Evolutionary conservation across 306 rosid species (phyloP).

Genomic region (Comarum palustre): DNA sequence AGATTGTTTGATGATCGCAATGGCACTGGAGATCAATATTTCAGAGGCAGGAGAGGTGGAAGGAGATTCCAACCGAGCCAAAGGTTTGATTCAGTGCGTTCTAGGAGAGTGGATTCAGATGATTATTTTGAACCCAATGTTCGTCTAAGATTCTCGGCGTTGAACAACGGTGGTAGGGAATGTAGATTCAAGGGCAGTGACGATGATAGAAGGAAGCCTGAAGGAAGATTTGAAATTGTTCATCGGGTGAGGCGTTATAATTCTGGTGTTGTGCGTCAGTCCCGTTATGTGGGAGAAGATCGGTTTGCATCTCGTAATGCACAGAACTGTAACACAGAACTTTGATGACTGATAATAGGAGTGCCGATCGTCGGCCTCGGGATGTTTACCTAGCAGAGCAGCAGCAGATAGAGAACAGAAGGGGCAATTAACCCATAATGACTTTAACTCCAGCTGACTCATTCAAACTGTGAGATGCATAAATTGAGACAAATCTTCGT

Average conservation of each 20-base stretch:
- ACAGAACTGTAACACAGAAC: slow-evolving; percentile 22
- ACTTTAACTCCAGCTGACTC: slow-evolving; percentile 6
- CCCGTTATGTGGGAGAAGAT: slow-evolving; percentile 26
- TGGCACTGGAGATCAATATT: slow-evolving; percentile 19
- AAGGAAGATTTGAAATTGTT: slow-evolving; percentile 19
- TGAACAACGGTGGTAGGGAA: slow-evolving; percentile 20
- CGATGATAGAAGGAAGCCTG: slow-evolving; percentile 31
- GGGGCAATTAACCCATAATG: slow-evolving; percentile 18
- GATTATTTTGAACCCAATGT: slow-evolving; percentile 26
- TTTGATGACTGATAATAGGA: slow-evolving; percentile 17
- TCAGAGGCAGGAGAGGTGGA: slow-evolving; percentile 33
- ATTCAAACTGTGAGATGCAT: slow-evolving; percentile 5
- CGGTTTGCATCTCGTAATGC: slow-evolving; percentile 26
- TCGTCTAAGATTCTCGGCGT: slow-evolving; percentile 24
- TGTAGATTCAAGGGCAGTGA: slow-evolving; percentile 29
- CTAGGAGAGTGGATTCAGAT: slow-evolving; percentile 28
- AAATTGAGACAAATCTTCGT: slow-evolving; percentile 5
- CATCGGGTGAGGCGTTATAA: slow-evolving; percentile 26
- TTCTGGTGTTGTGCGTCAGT: slow-evolving; percentile 29
- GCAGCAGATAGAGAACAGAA: slow-evolving; percentile 13
- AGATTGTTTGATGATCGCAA: slow-evolving; percentile 33
- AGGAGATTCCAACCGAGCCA: slow-evolving; percentile 28
- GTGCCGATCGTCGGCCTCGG: slow-evolving; percentile 22
- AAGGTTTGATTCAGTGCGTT: slow-evolving; percentile 27
- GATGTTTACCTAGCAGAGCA: slow-evolving; percentile 18